Evolutionary conservation across 164 flowering plant species (phyloP).

Genomic region (Chimonanthus praecox): DNA sequence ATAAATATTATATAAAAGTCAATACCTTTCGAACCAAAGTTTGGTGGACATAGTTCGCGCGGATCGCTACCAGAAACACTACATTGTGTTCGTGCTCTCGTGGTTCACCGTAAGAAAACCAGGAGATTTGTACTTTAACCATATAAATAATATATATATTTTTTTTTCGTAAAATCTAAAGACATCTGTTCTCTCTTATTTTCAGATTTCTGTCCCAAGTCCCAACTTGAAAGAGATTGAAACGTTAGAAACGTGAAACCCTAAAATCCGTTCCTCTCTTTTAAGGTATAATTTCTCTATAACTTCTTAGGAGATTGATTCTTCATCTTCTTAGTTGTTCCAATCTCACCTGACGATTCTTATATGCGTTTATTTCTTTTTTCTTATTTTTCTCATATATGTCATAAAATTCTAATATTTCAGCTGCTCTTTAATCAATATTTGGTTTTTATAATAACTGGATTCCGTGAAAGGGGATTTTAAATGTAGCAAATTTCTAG

Average conservation of each 20-base stretch:
- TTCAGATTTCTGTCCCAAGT: neutral
- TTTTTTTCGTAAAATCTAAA: too few relatives aligned
- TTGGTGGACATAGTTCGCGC: too few relatives aligned
- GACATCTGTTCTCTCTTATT: neutral
- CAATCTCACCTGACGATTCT: neutral
- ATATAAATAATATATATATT: too few relatives aligned
- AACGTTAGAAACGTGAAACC: neutral
- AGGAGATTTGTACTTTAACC: neutral
- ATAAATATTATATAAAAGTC: too few relatives aligned
- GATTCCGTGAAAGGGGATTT: neutral
- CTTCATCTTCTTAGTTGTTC: neutral
- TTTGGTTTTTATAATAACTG: neutral
- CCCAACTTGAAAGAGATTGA: neutral
- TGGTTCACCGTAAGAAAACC: neutral
- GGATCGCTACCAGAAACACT: neutral
- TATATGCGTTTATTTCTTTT: neutral
- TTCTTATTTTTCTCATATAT: too few relatives aligned
- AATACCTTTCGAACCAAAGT: too few relatives aligned
- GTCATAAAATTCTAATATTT: neutral
- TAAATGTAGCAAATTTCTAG: neutral
- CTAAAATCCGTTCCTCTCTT: neutral
- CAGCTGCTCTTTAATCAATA: neutral
- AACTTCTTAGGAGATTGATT: too few relatives aligned
- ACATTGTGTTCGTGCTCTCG: neutral
- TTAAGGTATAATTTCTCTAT: neutral